Evolutionary conservation across 305 asterid species (phyloP).

Genomic region (Solanum chacoense): DNA sequence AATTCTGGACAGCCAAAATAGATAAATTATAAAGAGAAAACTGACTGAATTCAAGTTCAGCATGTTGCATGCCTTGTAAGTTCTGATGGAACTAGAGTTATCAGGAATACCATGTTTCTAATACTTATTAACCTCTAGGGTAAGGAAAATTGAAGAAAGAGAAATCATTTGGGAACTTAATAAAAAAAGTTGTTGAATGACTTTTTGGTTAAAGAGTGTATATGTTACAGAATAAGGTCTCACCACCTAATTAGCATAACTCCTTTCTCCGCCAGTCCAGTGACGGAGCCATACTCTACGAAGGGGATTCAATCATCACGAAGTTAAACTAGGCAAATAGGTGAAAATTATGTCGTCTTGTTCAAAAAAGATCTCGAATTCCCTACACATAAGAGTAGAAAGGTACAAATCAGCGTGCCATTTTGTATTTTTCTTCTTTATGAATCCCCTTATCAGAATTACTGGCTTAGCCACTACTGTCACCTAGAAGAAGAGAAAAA

Average conservation of each 20-base stretch:
- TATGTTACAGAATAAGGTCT: background rate
- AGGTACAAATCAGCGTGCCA: background rate
- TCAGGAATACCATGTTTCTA: background rate
- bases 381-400: background rate
- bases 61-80: background rate
- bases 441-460: background rate
- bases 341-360: background rate
- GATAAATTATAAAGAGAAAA: background rate
- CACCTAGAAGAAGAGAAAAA: background rate
- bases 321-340: background rate
- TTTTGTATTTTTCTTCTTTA: background rate
- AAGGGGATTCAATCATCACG: background rate
- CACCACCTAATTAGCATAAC: background rate
- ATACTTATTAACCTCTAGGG: background rate
- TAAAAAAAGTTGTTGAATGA: background rate
- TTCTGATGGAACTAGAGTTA: background rate
- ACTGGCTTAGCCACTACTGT: background rate
- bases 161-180: background rate
- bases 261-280: background rate
- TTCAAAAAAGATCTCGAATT: background rate
- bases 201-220: background rate
- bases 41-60: background rate
- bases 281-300: background rate
- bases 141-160: background rate
- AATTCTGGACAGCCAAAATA: background rate